These are phyloP conservation scores for Microbotryum saponariae DNA, from an alignment of 1,284 basidiomycete genomes.

Conservation along the genomic window DNA sequence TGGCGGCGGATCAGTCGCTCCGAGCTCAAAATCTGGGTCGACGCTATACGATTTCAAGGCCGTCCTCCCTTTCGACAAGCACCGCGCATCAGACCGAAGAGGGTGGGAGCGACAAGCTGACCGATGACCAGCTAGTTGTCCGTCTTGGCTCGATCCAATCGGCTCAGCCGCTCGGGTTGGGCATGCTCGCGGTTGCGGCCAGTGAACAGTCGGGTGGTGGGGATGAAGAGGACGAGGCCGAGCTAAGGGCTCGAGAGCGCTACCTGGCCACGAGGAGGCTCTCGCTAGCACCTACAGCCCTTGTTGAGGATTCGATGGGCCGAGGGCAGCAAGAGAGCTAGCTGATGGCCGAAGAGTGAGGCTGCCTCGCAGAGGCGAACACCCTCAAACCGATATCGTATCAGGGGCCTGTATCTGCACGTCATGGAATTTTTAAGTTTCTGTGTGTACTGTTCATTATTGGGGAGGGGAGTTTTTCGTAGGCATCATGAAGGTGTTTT, in stretches of 20 bases:
- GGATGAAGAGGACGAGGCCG: slow-evolving; percentile 1
- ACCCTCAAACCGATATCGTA: too few species aligned
- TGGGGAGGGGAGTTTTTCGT: too few species aligned
- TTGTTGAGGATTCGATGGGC: background rate
- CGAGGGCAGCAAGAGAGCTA: too few species aligned
- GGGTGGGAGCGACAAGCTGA: background rate
- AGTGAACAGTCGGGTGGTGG: background rate
- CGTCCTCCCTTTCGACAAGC: background rate
- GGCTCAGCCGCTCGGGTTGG: slow-evolving; percentile 4
- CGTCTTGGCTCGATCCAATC: too few species aligned
- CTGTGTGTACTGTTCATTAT: too few species aligned
- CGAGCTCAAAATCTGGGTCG: background rate
- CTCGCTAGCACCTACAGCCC: background rate
- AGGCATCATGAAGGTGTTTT: too few species aligned
- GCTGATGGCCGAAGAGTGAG: background rate
- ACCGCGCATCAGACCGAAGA: background rate
- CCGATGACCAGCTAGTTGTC: too few species aligned
- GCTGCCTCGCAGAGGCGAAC: background rate
- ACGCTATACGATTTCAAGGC: background rate
- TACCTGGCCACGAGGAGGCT: slow-evolving; percentile 1
- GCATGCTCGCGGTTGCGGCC: slow-evolving; percentile 15
- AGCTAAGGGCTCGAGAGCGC: background rate
- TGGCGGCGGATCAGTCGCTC: too few species aligned
- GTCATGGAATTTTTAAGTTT: too few species aligned
- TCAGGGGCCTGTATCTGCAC: too few species aligned